Evolutionary conservation across 106 monocot species (phyloP).

Genomic region (Amphibolis antarctica): DNA sequence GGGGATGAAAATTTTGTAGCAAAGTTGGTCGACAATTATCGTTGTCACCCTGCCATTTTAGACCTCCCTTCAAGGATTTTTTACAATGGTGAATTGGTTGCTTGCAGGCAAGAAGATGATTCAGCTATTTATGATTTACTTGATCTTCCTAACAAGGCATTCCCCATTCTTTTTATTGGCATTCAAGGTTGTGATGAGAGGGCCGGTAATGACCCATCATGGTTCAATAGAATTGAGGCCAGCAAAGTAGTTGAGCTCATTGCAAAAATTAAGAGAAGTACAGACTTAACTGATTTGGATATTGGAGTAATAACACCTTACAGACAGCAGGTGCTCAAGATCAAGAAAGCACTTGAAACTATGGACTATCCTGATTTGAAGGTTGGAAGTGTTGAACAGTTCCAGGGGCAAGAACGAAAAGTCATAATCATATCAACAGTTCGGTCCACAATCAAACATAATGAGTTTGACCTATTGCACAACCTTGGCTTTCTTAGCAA

Average conservation of each 20-base stretch:
- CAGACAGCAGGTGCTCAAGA: constrained; percentile 76
- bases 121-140: constrained; percentile 38
- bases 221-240: constrained; percentile 94
- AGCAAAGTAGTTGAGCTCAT: constrained; percentile 85
- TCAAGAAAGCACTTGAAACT: constrained; percentile 56
- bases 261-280: constrained; percentile 33
- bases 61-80: constrained; percentile 85
- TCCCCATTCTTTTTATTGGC: constrained; percentile 82
- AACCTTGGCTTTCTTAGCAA: constrained; percentile 88
- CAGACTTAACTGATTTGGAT: constrained; percentile 41
- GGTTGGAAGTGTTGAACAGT: constrained; percentile 93
- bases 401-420: constrained; percentile 90
- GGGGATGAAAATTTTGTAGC: constrained; percentile 67
- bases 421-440: constrained; percentile 94
- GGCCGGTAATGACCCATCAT: constrained; percentile 90
- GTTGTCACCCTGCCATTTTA: constrained; percentile 86
- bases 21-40: constrained; percentile 82
- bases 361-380: constrained; percentile 68
- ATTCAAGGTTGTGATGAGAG: constrained; percentile 97
- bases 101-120: constrained; percentile 58
- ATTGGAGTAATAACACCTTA: constrained; percentile 94
- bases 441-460: constrained; percentile 79
- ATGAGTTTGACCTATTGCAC: constrained; percentile 64
- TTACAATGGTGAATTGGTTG: constrained; percentile 56
- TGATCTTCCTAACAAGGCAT: constrained; percentile 63